Base-by-base conservation (phyloP, 78 protist genomes). In the Capsaspora owczarzaki region DNA sequence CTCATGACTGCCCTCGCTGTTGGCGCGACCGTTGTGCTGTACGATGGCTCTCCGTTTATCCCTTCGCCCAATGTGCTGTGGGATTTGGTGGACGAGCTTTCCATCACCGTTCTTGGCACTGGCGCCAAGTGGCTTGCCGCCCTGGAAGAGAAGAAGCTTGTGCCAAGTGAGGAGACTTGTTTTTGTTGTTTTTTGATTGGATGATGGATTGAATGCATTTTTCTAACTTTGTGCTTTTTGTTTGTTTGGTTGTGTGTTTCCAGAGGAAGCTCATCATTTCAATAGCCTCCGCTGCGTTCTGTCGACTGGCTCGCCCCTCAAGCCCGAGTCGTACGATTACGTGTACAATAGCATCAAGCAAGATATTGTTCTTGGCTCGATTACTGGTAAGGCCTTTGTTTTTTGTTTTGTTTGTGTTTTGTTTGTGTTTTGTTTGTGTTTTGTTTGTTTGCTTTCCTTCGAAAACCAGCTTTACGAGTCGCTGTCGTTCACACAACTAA, bases 251-350 rank as follows among this genome's bases (percentile, higher is more conserved):
- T 33, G 35, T 33, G 56, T 16, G 16, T 20, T 16, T 12, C 79
- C 80, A 27, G 40, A 20, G 4, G 72, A 53, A 2, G 61, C 60
- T 5, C 78, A 78, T 70, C 1, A 41, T 2, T 68, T 84, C 33
- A 0, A 6, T 20, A 44, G 46, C 8, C 8, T 85, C 6, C 49
- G 76, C 23, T 51, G 81, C 10, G 27, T 86, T 31, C 72, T 69
- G 14, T 80, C 85, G 41, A 86, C 89, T 23, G 89, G 89, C 61
- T 61, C 89, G 5, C 89, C 89, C 22, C 76, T 86, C 31, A 70
- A 20, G 27, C 77, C 80, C 22, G 85, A 86, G 43, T 0, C 60
- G 6, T 86, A 75, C 41, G 89, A 86, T 38, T 86, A 74, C 23
- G 81, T 85, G 22, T 85, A 85, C 81, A 0, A n/a, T 0, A 25